These are phyloP conservation scores for Globisporangium viniferum DNA, from an alignment of 352 stramenopile species.

Conservation along the genomic window DNA sequence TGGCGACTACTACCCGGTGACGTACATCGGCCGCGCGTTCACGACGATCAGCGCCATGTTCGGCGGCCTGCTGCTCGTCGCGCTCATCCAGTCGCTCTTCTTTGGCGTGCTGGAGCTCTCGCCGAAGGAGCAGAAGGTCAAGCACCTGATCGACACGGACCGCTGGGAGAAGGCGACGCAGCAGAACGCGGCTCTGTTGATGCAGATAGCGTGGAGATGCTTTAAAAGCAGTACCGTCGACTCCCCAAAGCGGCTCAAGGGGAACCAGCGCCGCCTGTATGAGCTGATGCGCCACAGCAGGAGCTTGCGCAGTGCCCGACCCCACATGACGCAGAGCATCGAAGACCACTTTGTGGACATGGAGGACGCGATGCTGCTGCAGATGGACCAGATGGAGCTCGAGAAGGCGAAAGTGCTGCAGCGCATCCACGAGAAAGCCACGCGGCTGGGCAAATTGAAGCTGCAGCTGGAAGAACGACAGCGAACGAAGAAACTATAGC, in stretches of 20 bases:
- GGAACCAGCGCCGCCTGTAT: slow-evolving; percentile 3
- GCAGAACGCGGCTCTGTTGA: slow-evolving; percentile 34
- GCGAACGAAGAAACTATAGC: not conserved
- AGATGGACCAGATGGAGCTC: slow-evolving; percentile 12
- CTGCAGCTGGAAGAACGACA: slow-evolving; percentile 7
- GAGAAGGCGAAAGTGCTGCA: slow-evolving; percentile 9
- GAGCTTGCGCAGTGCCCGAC: slow-evolving; percentile 1
- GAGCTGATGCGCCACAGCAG: slow-evolving; percentile 8
- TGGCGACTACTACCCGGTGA: slow-evolving; percentile 71
- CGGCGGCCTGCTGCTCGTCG: slow-evolving; percentile 62
- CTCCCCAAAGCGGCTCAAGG: not conserved
- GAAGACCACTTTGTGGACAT: slow-evolving; percentile 13
- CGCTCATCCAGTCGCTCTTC: slow-evolving; percentile 74
- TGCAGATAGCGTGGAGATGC: slow-evolving; percentile 45
- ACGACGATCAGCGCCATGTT: slow-evolving; percentile 65
- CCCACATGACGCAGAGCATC: slow-evolving; percentile 8
- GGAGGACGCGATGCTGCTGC: slow-evolving; percentile 10
- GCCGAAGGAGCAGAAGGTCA: slow-evolving; percentile 54
- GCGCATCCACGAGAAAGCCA: slow-evolving; percentile 15
- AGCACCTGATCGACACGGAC: slow-evolving; percentile 62
- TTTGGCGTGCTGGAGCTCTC: slow-evolving; percentile 74
- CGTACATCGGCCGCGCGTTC: slow-evolving; percentile 56
- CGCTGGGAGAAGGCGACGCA: slow-evolving; percentile 47
- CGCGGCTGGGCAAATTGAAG: slow-evolving; percentile 5
- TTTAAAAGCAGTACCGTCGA: not conserved